Evolutionary conservation across 495 filamentous ascomycete species (phyloP), one percentile per base, ranked within the genome.

Genomic region (Extremus antarcticus): DNA sequence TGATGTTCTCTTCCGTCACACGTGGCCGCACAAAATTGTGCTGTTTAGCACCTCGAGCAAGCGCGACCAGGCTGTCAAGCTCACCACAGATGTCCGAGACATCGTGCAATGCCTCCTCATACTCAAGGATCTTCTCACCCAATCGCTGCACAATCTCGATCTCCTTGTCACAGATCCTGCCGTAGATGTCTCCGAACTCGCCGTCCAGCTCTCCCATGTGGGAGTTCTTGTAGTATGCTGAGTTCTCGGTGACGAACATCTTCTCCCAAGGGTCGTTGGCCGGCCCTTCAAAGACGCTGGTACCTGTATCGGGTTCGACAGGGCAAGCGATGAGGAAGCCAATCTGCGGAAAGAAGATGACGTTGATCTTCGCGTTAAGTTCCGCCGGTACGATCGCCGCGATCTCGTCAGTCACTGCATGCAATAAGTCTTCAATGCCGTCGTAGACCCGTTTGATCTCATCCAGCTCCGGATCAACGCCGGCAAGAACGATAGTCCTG

Each of bases 81-180:
- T 97, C 88, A 19, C 89, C 90, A 64, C 86, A 86, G 10, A 90
- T 68, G 60, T 87, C 82, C 0, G 88, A 92, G 21, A 83, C 81
- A 8, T 70, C 61, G 4, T 78, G 73, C 3, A 97, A 77, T 9
- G 81, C 65, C 16, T 76, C 72, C 66, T 91, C 86, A 58, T 86
- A 82, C 53, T 81, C 74, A 3, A 94, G 73, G 24, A 96, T 76
- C 52, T 71, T 72, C 25, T 87, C 80, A 0, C 87, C 81, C 25
- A 97, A 76, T 15, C 83, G 75, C 67, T 95, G 83, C 2, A 91
- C 78, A 22, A 98, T 84, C 61, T 95, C 87, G 51, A 97, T 94
- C 63, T 97, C 92, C 53, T 81, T 85, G 62, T 97, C 92, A 56
- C 82, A 84, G 40, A 97, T 95, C 24, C 81, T 73, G 9, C 82